phyloP scores from a whole-genome alignment of 306 rosid species.

The Dalbergia cultrata region DNA sequence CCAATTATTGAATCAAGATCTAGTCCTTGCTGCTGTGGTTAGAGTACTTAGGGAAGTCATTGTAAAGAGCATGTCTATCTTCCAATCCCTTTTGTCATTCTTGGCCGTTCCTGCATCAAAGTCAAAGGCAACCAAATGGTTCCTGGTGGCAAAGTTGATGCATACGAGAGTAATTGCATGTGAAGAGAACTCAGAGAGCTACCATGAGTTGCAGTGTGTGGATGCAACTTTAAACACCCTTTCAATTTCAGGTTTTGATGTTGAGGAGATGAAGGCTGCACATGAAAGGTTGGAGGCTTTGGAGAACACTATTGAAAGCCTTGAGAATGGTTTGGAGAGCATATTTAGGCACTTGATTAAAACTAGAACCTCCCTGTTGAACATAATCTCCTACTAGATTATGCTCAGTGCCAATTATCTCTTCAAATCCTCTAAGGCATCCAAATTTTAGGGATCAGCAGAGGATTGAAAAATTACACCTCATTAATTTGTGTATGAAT shows the following conservation, averaged over 20 bases:
- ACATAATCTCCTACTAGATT: conserved; percentile 60
- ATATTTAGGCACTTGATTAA: conserved; percentile 66
- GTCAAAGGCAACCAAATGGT: conserved; percentile 51
- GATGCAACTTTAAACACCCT: conserved; percentile 49
- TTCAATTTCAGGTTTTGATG: conserved; percentile 13
- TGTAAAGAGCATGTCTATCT: conserved; percentile 46
- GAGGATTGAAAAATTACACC: conserved; percentile 32
- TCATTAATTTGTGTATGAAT: conserved; percentile 14
- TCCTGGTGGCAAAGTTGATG: conserved; percentile 55
- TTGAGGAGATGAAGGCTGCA: conserved; percentile 48
- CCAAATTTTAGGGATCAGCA: background rate
- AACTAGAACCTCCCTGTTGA: conserved; percentile 66
- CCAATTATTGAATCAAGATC: conserved; percentile 43
- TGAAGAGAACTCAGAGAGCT: conserved; percentile 41
- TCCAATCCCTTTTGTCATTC: conserved; percentile 57
- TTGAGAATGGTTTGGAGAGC: conserved; percentile 63
- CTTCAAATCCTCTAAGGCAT: conserved; percentile 10
- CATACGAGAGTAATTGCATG: conserved; percentile 53
- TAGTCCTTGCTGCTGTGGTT: conserved; percentile 45
- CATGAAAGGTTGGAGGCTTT: conserved; percentile 55
- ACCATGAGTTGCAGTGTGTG: conserved; percentile 56
- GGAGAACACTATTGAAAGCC: conserved; percentile 57
- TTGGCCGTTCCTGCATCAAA: conserved; percentile 44
- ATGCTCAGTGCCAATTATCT: background rate
- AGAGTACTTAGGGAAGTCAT: conserved; percentile 53